A percentile compares a stretch with the other conserved stretches of the same genome.
These are phyloP conservation scores for Entomortierella beljakovae DNA, from an alignment of 192 early-diverging fungal species.

Conservation along the genomic window DNA sequence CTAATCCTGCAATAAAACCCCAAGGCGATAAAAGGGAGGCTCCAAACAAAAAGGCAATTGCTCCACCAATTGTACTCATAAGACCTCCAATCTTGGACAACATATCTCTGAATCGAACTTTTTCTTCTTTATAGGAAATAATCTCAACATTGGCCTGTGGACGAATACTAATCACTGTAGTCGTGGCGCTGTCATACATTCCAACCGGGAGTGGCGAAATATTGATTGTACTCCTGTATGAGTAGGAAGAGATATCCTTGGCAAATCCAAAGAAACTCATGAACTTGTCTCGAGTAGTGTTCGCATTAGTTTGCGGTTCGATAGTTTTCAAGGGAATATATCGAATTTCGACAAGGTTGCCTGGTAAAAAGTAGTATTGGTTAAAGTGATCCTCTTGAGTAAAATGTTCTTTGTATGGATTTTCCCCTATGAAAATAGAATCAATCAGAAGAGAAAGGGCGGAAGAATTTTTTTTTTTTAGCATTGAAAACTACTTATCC, in stretches of 20 bases:
- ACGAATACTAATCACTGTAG: conserved; percentile 31
- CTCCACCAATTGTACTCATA: conserved; percentile 12
- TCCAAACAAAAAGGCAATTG: conserved; percentile 42
- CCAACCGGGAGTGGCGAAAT: conserved; percentile 10
- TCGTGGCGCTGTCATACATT: conserved; percentile 12
- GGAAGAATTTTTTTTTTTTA: neutral
- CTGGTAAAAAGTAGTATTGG: conserved; percentile 24
- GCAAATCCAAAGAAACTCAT: conserved; percentile 16
- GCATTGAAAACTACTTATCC: neutral
- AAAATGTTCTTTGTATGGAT: neutral
- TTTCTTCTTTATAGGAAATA: conserved; percentile 10
- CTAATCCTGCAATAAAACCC: conserved; percentile 23
- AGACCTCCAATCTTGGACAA: conserved; percentile 42
- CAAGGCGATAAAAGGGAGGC: conserved; percentile 32
- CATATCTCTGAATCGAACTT: conserved; percentile 24
- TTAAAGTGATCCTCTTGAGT: conserved; percentile 6
- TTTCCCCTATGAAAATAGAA: neutral
- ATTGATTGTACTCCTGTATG: conserved; percentile 4
- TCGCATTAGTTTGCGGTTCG: neutral
- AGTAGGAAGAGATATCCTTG: neutral
- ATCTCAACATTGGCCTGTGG: neutral
- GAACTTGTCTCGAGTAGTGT: neutral
- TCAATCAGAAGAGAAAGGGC: neutral
- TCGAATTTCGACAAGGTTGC: conserved; percentile 31
- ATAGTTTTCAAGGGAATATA: conserved; percentile 18